phyloP scores from a whole-genome alignment of 208 protist species.

The Leishmania martiniquensis region DNA sequence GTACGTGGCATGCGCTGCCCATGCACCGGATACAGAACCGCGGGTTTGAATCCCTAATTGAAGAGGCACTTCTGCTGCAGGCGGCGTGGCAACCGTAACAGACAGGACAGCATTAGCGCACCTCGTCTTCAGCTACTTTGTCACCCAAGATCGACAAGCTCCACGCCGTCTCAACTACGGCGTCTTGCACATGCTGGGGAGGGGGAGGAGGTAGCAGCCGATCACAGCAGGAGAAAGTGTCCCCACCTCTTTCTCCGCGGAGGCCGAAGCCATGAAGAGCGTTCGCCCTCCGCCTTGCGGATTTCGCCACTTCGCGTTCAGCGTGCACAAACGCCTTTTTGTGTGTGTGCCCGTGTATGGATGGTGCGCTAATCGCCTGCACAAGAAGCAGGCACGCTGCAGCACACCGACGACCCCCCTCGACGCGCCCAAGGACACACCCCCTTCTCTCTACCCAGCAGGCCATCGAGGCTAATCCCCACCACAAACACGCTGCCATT shows the following conservation, averaged over 20 bases:
- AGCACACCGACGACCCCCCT: background rate
- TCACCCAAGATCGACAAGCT: background rate
- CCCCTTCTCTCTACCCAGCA: background rate
- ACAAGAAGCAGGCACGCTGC: conserved; percentile 2
- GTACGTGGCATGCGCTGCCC: background rate
- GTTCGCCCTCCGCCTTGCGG: background rate
- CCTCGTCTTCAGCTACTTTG: background rate
- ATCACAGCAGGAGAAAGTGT: background rate
- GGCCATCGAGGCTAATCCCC: background rate
- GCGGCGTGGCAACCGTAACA: background rate
- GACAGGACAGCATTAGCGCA: background rate
- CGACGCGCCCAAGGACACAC: background rate
- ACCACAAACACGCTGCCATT: background rate
- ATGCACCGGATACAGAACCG: background rate
- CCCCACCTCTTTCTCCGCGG: background rate
- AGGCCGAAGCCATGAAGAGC: background rate
- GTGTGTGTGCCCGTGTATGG: background rate
- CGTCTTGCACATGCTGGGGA: background rate
- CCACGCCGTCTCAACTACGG: background rate
- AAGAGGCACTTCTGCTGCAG: background rate
- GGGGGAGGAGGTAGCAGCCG: background rate
- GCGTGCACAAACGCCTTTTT: background rate
- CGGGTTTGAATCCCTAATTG: background rate
- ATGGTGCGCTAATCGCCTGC: background rate
- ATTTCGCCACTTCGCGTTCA: conserved; percentile 7